phyloP scores from a whole-genome alignment of 192 early-diverging fungal species.

The Ramicandelaber brevisporus region DNA sequence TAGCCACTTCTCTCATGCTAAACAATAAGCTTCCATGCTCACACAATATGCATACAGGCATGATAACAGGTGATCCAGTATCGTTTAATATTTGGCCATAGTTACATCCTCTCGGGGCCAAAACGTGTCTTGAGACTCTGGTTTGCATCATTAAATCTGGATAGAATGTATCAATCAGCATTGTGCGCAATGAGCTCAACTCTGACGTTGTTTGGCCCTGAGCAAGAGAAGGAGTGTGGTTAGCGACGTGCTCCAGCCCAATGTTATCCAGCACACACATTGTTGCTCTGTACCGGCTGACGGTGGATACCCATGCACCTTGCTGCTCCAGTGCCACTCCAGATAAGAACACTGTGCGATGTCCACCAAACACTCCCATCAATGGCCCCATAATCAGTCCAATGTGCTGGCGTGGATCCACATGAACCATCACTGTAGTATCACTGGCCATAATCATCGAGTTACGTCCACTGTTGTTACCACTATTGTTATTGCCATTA shows the following conservation, averaged over 20 bases:
- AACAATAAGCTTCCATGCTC: constrained; percentile 55
- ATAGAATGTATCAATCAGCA: constrained; percentile 37
- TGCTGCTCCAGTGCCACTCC: constrained; percentile 30
- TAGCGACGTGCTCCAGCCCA: constrained; percentile 28
- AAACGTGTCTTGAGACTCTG: constrained; percentile 14
- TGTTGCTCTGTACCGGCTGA: constrained; percentile 39
- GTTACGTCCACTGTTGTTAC: too few relatives aligned
- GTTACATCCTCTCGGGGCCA: constrained; percentile 17
- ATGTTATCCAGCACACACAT: constrained; percentile 44
- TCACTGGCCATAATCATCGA: neutral
- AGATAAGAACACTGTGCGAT: constrained; percentile 34
- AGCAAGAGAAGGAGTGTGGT: too few relatives aligned
- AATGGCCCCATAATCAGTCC: constrained; percentile 42
- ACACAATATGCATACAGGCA: constrained; percentile 34
- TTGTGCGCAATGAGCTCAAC: constrained; percentile 23
- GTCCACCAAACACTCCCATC: constrained; percentile 41
- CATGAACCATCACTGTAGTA: constrained; percentile 31
- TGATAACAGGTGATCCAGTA: constrained; percentile 21
- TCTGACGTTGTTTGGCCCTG: too few relatives aligned
- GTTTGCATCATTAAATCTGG: constrained; percentile 28
- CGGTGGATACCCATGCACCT: constrained; percentile 37
- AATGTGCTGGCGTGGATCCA: constrained; percentile 63
- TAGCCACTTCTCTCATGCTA: constrained; percentile 47
- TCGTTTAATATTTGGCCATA: constrained; percentile 11
- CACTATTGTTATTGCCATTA: too few relatives aligned